phyloP scores from a whole-genome alignment of 768 basidiomycete genomes.

The Ramaria rubella region DNA sequence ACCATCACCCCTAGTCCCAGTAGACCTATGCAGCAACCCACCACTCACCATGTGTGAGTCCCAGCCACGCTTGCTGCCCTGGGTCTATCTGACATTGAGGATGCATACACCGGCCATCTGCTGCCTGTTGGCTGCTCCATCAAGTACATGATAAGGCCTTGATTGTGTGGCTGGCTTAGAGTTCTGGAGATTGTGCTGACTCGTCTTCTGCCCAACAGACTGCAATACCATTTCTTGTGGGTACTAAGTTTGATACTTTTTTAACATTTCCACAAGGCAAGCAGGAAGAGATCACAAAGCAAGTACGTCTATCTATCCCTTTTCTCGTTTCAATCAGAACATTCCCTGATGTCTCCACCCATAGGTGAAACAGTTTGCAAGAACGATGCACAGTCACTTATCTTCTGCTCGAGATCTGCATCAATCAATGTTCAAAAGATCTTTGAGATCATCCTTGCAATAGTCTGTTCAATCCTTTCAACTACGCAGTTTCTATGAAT shows the following conservation, averaged over 20 bases:
- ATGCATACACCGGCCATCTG: too few relatives aligned
- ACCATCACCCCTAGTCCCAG: too few relatives aligned
- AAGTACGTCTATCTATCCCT: slow-evolving; percentile 41
- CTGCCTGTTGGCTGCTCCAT: too few relatives aligned
- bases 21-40: too few relatives aligned
- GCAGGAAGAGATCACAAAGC: slow-evolving; percentile 98
- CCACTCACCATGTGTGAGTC: too few relatives aligned
- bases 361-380: slow-evolving; percentile 94
- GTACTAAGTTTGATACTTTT: slow-evolving; percentile 98
- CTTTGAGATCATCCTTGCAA: slow-evolving; percentile 95
- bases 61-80: too few relatives aligned
- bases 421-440: slow-evolving; percentile 99
- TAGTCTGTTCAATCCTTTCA: slow-evolving; percentile 31
- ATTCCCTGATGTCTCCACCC: slow-evolving; percentile 7
- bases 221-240: slow-evolving; percentile 96
- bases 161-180: too few relatives aligned
- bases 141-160: too few relatives aligned
- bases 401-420: slow-evolving; percentile 98
- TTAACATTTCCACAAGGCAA: slow-evolving; percentile 93
- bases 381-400: slow-evolving; percentile 98
- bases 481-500: not conserved
- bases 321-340: not conserved
- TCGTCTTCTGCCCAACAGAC: slow-evolving; percentile 46
- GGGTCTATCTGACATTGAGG: too few relatives aligned
- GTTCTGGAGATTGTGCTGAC: too few relatives aligned